Evolutionary conservation across 2,329 filamentous ascomycete genomes (phyloP).

Genomic region (Monosporascus sp.): DNA sequence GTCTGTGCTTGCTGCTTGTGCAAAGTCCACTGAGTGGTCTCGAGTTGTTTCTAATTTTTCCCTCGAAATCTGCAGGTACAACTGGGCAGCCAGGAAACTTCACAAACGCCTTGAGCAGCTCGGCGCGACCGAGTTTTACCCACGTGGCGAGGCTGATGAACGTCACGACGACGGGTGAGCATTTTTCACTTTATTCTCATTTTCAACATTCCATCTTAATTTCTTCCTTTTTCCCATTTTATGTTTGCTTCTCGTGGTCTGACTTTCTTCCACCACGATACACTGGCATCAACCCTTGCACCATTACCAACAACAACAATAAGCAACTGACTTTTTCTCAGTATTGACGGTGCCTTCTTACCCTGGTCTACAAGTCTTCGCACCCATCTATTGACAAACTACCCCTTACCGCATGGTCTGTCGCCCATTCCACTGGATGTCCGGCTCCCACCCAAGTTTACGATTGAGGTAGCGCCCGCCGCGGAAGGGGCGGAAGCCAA

Average conservation of each 20-base stretch:
- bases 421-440: constrained; percentile 69
- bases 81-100: constrained; percentile 87
- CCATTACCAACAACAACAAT: neutral
- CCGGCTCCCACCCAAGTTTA: constrained; percentile 72
- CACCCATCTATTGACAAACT: constrained; percentile 59
- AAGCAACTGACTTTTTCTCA: constrained; percentile 28
- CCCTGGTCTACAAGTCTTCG: constrained; percentile 70
- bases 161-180: constrained; percentile 84
- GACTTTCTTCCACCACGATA: neutral
- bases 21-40: neutral
- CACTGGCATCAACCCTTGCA: neutral
- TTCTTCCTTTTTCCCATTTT: constrained; percentile 1
- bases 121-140: constrained; percentile 71
- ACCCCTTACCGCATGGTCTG: constrained; percentile 63
- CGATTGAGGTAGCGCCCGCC: constrained; percentile 37
- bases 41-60: constrained; percentile 2
- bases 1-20: neutral
- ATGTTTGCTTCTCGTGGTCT: neutral
- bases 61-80: constrained; percentile 56
- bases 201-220: constrained; percentile 4
- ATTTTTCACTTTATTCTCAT: constrained; percentile 9
- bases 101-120: constrained; percentile 80
- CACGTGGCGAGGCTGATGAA: constrained; percentile 84
- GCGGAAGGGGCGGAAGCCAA: constrained; percentile 12
- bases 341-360: constrained; percentile 76